Base-by-base conservation (phyloP, 2,329 filamentous ascomycete species). In the Pseudocercospora crystallina region DNA sequence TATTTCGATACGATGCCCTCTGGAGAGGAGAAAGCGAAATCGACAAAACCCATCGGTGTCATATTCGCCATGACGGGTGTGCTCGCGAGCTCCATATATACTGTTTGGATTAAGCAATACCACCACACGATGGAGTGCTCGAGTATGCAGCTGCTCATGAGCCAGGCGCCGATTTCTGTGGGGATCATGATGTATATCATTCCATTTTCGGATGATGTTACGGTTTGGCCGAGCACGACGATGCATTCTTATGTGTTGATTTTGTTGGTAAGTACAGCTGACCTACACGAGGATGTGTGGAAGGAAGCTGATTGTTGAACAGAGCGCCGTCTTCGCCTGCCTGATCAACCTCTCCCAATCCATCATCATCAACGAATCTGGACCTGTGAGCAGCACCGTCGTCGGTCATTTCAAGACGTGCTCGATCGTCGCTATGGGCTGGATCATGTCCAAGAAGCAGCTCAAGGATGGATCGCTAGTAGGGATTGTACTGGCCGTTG, bases 131-230 rank as follows among this genome's bases (percentile, higher is more conserved):
- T 86, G 15, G 76, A 83, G 54, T 82, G 86, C 71, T 80, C 78
- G 57, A 86, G 82, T 68, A 84, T 85, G 78, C 85, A 87, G 71
- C 71, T 88, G 30, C 75, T 88, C 9, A 81, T 82, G 70, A 86
- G 85, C 67, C 84, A 87, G 68, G 81, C 84, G 2, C 83, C 84
- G 2, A 71, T 85, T 2, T 81, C 82, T 15, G 78, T 80, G 2
- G 75, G 84, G 53, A 67, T 86, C 57, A 75, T 87, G 45, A 75
- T 86, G 26, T 86, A 85, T 60, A 77, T 80, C 32, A 84, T 86
- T 53, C 84, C 83, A 0, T 85, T 86, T 61, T 72, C 82, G 14
- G 85, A 88, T 60, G 79, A 75, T 12, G 81, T 85, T 61, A 83
- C 84, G 2, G 72, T 73, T 9, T 82, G 80, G 77, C 69, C 64